A percentile compares a stretch with the other conserved stretches of the same genome.
Conservation (phyloP, 768 basidiomycete species). For the Tricholoma matsutake region DNA sequence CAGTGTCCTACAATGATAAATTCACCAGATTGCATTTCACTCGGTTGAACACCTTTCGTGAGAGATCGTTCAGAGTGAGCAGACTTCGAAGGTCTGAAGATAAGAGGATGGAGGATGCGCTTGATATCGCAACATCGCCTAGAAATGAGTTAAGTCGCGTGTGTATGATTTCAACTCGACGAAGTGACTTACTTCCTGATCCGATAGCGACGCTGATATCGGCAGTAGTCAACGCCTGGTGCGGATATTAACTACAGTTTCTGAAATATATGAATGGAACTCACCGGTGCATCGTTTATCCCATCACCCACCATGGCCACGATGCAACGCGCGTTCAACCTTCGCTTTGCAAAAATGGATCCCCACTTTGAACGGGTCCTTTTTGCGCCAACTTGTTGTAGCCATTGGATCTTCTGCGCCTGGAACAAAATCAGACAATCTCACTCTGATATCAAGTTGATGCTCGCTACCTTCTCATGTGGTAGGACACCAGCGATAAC, state of each 20-base stretch:
- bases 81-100: constrained; percentile 62
- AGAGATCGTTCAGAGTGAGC: constrained; percentile 59
- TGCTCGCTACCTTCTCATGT: constrained; percentile 61
- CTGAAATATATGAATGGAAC: constrained; percentile 7
- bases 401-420: constrained; percentile 59
- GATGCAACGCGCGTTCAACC: constrained; percentile 34
- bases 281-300: constrained; percentile 58
- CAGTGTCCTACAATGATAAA: neutral
- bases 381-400: constrained; percentile 32
- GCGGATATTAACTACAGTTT: neutral
- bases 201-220: constrained; percentile 65
- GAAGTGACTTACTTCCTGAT: constrained; percentile 52
- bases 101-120: constrained; percentile 77
- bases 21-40: constrained; percentile 74
- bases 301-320: constrained; percentile 65
- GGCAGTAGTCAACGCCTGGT: constrained; percentile 48
- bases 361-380: constrained; percentile 1
- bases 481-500: constrained; percentile 84
- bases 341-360: constrained; percentile 8
- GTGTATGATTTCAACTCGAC: neutral
- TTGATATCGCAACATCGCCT: constrained; percentile 72
- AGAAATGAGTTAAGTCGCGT: constrained; percentile 12
- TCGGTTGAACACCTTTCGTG: constrained; percentile 59
- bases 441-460: neutral
- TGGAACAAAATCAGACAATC: constrained; percentile 8